Evolutionary conservation across 1,284 basidiomycete species (phyloP).

Genomic region (Apiotrichum brassicae): DNA sequence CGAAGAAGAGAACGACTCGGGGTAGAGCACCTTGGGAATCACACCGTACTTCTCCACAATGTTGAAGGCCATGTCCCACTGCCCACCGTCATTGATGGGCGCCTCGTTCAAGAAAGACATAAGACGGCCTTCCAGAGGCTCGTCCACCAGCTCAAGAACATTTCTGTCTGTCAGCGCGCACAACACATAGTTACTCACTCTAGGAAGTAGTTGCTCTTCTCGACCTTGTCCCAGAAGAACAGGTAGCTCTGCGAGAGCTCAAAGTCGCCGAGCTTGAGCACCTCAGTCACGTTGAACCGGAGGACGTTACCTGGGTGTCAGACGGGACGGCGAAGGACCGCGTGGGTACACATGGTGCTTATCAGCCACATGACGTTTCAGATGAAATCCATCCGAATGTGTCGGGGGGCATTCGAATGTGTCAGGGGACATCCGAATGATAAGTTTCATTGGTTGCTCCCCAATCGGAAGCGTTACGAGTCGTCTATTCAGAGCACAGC

Average conservation of each 20-base stretch:
- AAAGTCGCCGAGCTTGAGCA: constrained; percentile 76
- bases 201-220: constrained; percentile 91
- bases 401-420: too few relatives aligned
- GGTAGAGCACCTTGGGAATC: constrained; percentile 72
- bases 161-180: constrained; percentile 20
- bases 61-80: constrained; percentile 93
- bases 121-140: constrained; percentile 74
- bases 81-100: constrained; percentile 85
- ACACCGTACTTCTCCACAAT: constrained; percentile 74
- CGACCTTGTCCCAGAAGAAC: constrained; percentile 92
- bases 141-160: constrained; percentile 72
- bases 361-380: too few relatives aligned
- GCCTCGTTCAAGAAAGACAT: constrained; percentile 67
- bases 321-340: too few relatives aligned
- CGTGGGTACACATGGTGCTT: too few relatives aligned
- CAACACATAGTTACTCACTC: constrained; percentile 50
- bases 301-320: constrained; percentile 64
- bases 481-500: too few relatives aligned
- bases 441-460: too few relatives aligned
- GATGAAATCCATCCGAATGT: too few relatives aligned
- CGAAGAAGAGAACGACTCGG: constrained; percentile 78
- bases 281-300: constrained; percentile 75
- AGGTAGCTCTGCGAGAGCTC: constrained; percentile 82
- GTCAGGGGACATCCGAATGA: too few relatives aligned
- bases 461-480: too few relatives aligned